Base-by-base conservation (phyloP, 192 early-diverging fungal species). In the Coemansia sp. region DNA sequence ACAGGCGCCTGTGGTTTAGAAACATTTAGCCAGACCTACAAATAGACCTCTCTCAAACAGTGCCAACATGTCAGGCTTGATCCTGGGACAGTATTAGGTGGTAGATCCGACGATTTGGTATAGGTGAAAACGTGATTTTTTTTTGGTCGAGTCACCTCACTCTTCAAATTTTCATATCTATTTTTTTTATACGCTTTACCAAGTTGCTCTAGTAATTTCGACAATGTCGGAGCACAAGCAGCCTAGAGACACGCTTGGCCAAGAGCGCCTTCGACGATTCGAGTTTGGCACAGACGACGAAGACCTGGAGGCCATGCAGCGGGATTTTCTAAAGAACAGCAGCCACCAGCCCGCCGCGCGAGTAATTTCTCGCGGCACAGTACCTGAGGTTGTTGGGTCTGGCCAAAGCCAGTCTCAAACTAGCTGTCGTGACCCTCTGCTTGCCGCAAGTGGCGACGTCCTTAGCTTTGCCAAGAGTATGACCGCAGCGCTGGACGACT, bases 301-400 rank as follows among this genome's bases (percentile, higher is more conserved):
- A 4, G 81, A 83, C 36, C 62, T 83, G 28, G 71, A 77, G 46
- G 43, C 62, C 20, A 67, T 77, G 60, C 77, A 84, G 43, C 60
- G 46, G 9, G 72, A 79, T 13, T 84, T 84, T 67, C 48, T 84
- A 3, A 62, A 45, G 9, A 63, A 64, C 35, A 66, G 62, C 14
- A 56, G 53, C 57, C 70, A 71, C 57, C 70, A 71, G 34, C 82
- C 82, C 3, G 76, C 82, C 3, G 82, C 82, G 26, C 67, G 61
- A 42, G 70, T 79, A 1, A 56, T 84, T 16, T 66, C 71, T 5
- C 62, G 20, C 5, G 37, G 16, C 33, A 43, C 67, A 35, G 65
- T 61, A 24, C 79, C 71, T 24, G 33, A 40, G 1, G 59, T 58
- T 26, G 65, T 59, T 23, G 37, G n/a, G 7, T 35, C 51, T 26